Base-by-base conservation (phyloP, 768 basidiomycete species). In the Psilocybe subaeruginosa region DNA sequence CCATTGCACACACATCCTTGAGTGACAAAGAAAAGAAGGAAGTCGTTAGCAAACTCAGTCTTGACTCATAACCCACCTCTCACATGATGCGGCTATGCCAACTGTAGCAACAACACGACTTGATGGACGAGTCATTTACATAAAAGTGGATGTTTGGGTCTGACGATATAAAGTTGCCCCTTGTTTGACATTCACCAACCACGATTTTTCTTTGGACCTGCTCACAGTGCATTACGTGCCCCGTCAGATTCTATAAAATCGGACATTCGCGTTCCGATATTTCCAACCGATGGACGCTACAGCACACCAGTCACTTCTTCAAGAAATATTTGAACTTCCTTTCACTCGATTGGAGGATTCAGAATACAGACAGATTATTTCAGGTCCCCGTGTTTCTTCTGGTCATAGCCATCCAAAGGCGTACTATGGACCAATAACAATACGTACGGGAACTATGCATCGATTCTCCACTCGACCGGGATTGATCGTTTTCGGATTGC, bases 341-440 rank as follows among this genome's bases (percentile, higher is more conserved):
- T 64, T 51, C 53, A 54, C 23, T 17, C 27, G 3, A 54, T 50
- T 65, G 39, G 59, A 60, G 11, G 47, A 59, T 2, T 8, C 37
- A 7, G 66, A 66, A n/a, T 50, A 66, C 33, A 53, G 46, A 19
- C 54, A 49, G 27, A 8, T 68, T 11, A 48, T 48, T 17, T 56
- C 57, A 9, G 66, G 65, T 2, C 62, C 59, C 27, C 56, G 65
- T 6, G 51, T 68, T 17, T 66, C 69, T 0, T 70, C 63, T 1
- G n/a, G 17, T 23, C 63, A 66, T 39, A 62, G 58, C 48, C 30
- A 66, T 11, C 69, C 69, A 16, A 58, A 61, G 46, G 35, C 35
- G 8, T 64, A 60, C 37, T 69, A 65, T 60, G 69, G 69, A 2
- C 69, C 69, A 53, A 60, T 70, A 37, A 60, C 69, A 46, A 68